Evolutionary conservation across 108 stramenopile species (phyloP), one percentile per base, ranked within the genome.

Genomic region (Skeletonema potamos): DNA sequence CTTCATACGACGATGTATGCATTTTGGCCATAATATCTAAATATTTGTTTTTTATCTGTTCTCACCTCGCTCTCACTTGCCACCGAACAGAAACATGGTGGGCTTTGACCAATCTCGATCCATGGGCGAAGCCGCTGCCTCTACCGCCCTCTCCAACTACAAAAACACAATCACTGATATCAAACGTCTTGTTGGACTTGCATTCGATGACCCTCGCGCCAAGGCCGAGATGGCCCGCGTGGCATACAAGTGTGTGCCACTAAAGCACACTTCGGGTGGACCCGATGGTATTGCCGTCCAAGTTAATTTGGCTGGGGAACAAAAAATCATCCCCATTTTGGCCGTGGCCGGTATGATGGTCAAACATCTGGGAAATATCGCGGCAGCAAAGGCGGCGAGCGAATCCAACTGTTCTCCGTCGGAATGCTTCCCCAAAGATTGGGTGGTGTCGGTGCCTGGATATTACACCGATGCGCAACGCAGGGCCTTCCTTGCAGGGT

Each of bases 381-480:
- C 93, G 18, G 93, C 92, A 32, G 61, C 72, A 12, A 92, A 92
- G 74, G 85, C 88, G 15, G 82, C 87, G 30, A 12, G 24, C n/a
- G 74, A 76, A 54, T 39, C 32, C 15, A 62, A 62, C 34, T 44
- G 54, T n/a, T 61, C 68, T 68, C 54, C 67, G 1, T 54, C 48
- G 32, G 84, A 82, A 39, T 81, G 66, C 33, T 85, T 89, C 73
- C 91, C 96, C 54, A 90, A 90, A 9, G 97, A 99, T 70, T 89
- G 94, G 82, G 99, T 98, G 33, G 64, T 99, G 59, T 87, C 92
- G 60, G 93, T 98, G 56, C 99, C 99, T n/a, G 70, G 86, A 6
- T 99, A 92, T 84, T 99, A 92, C 71, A 94, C 96, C 36, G 95
- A 98, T 74, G 82, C 93, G 9, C 97, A 97, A 78, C 87, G 97